Conservation (phyloP, 345 rosid species). For the Acer saccharum region DNA sequence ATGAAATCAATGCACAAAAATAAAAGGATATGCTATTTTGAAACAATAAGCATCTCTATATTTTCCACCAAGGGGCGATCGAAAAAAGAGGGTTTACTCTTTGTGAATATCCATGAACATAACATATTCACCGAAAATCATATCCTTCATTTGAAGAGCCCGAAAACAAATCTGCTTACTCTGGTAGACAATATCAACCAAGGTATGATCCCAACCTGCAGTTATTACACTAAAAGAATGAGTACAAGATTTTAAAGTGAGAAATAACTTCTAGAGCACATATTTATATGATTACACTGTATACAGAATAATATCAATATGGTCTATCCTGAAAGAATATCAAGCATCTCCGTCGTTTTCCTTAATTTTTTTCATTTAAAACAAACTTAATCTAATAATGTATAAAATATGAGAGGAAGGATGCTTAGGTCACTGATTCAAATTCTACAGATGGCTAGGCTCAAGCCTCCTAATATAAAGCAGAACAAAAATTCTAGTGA, state of each 20-base stretch:
- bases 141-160: constrained; percentile 28
- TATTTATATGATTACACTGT: background rate
- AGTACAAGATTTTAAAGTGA: background rate
- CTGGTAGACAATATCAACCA: constrained; percentile 65
- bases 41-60: background rate
- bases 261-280: too few species aligned
- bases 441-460: background rate
- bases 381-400: background rate
- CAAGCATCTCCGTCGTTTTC: background rate
- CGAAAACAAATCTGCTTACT: constrained; percentile 46
- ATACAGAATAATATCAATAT: background rate
- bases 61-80: background rate
- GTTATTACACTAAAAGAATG: background rate
- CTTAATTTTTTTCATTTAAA: background rate
- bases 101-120: background rate
- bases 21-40: background rate
- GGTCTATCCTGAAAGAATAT: background rate
- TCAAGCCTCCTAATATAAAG: too few species aligned
- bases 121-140: background rate
- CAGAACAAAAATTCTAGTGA: too few species aligned
- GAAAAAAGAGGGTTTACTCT: background rate
- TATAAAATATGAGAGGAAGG: background rate
- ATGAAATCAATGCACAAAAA: background rate
- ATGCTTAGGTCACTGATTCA: background rate
- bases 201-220: constrained; percentile 74